Conservation (phyloP, 768 basidiomycete genomes). For the Leccinum longicurvipes region DNA sequence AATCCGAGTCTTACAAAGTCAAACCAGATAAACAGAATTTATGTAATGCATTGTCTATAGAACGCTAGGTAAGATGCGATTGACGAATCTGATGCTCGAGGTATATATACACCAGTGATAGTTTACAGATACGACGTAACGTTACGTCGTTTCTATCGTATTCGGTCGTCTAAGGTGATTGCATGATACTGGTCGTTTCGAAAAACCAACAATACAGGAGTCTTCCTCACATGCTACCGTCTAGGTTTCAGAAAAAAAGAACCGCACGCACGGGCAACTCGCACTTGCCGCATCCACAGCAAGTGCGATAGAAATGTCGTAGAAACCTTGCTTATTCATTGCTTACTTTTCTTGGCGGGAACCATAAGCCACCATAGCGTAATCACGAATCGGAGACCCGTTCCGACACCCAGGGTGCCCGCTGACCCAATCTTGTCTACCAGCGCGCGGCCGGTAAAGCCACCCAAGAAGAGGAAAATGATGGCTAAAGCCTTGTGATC, state of each 20-base stretch:
- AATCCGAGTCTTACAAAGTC: background rate
- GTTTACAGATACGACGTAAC: conserved; percentile 9
- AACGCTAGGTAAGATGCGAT: background rate
- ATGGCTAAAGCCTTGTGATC: conserved; percentile 74
- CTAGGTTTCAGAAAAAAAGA: background rate
- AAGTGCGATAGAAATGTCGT: background rate
- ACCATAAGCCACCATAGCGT: conserved; percentile 65
- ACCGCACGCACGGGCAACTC: background rate
- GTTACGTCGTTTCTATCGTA: conserved; percentile 11
- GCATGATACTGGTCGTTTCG: background rate
- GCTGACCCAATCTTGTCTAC: conserved; percentile 58
- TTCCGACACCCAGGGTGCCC: conserved; percentile 62
- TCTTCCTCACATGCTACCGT: background rate
- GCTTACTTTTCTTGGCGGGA: conserved; percentile 31
- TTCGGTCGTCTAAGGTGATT: background rate
- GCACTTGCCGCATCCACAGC: background rate
- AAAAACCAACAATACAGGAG: background rate
- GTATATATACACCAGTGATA: background rate
- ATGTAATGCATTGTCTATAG: background rate
- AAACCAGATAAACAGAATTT: background rate
- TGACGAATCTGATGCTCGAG: background rate
- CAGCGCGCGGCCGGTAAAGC: conserved; percentile 61
- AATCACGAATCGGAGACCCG: conserved; percentile 59
- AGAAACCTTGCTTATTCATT: background rate
- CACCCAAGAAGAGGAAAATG: conserved; percentile 68